Conservation (phyloP, 2,329 filamentous ascomycete species). For the Xylaria sp. region DNA sequence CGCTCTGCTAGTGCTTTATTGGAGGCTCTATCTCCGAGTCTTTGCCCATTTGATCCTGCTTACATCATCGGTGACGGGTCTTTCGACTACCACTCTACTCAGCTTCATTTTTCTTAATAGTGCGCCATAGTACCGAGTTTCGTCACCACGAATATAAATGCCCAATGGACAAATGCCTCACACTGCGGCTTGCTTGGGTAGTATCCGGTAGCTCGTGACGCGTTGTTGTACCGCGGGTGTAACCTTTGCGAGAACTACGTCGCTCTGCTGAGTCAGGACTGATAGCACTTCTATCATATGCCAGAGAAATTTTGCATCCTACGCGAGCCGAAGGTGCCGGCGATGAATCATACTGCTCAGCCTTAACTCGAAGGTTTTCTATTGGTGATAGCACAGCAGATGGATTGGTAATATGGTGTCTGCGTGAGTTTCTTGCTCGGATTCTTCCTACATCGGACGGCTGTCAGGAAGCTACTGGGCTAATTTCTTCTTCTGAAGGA, state of each 20-base stretch:
- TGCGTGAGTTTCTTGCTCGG: neutral
- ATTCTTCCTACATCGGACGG: neutral
- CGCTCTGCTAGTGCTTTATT: neutral
- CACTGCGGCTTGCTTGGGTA: neutral
- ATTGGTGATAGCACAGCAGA: neutral
- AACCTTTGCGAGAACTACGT: neutral
- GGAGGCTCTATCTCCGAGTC: neutral
- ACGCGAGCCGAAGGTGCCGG: constrained; percentile 3
- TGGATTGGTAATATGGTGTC: neutral
- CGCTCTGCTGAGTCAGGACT: constrained; percentile 26
- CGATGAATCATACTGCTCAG: neutral
- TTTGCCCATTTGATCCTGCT: constrained; percentile 15
- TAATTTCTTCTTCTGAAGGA: neutral
- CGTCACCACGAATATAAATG: neutral
- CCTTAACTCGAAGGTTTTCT: neutral
- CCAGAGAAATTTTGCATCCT: neutral
- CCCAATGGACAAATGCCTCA: neutral
- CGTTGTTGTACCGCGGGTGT: neutral
- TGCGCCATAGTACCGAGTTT: neutral
- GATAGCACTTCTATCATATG: neutral
- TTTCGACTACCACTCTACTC: constrained; percentile 1
- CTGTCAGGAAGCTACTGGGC: neutral
- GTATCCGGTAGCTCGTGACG: neutral
- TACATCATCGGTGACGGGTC: constrained; percentile 19
- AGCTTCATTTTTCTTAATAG: neutral